Conservation (phyloP, 2,329 filamentous ascomycete species). For the Aspergillus ruber region DNA sequence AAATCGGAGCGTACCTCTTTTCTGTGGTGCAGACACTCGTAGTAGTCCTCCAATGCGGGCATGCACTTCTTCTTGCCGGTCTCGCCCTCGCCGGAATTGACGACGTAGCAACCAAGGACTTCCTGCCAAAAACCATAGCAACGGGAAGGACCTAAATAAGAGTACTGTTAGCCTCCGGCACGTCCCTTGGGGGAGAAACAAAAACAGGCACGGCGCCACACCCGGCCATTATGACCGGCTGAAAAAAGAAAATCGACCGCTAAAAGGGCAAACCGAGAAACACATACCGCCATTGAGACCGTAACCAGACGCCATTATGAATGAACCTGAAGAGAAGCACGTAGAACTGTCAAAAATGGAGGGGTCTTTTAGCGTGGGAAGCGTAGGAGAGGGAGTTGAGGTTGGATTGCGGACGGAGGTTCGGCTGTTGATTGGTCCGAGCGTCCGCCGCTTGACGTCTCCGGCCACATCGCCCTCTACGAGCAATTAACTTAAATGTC, state of each 20-base stretch:
- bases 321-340: slow-evolving; percentile 9
- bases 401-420: background rate
- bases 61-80: slow-evolving; percentile 82
- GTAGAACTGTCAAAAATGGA: slow-evolving; percentile 8
- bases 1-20: slow-evolving; percentile 69
- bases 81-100: slow-evolving; percentile 78
- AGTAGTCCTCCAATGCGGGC: slow-evolving; percentile 87
- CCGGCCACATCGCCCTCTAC: slow-evolving; percentile 22
- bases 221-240: slow-evolving; percentile 5
- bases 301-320: slow-evolving; percentile 46
- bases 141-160: slow-evolving; percentile 56
- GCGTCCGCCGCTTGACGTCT: slow-evolving; percentile 8
- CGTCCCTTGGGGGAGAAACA: slow-evolving; percentile 8
- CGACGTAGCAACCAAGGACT: slow-evolving; percentile 94
- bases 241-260: background rate
- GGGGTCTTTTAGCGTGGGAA: slow-evolving; percentile 7
- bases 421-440: slow-evolving; percentile 12
- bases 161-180: slow-evolving; percentile 15
- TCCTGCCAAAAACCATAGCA: slow-evolving; percentile 99
- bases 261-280: background rate
- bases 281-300: slow-evolving; percentile 50
- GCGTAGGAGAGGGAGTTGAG: slow-evolving; percentile 9
- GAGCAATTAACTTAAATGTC: background rate
- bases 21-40: slow-evolving; percentile 96
- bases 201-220: slow-evolving; percentile 3